phyloP scores from a whole-genome alignment of 139 green algal species.

The Closterium sp. region DNA sequence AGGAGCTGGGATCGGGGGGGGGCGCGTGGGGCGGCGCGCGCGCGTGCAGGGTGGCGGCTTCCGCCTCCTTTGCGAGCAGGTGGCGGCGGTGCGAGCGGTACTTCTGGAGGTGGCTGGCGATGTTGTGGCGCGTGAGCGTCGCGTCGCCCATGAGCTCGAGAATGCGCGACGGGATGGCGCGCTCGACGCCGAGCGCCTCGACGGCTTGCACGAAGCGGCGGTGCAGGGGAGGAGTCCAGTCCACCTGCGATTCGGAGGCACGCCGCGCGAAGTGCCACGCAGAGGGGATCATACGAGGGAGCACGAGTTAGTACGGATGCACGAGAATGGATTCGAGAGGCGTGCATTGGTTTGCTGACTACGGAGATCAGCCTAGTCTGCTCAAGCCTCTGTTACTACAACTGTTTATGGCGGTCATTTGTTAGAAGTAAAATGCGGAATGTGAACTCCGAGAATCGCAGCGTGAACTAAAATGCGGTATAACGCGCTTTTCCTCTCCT shows the following conservation, averaged over 20 bases:
- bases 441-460: too few relatives aligned
- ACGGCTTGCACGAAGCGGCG: neutral
- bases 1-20: conserved; percentile 17
- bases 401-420: too few relatives aligned
- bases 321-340: neutral
- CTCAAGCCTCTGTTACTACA: too few relatives aligned
- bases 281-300: neutral
- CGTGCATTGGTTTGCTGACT: too few relatives aligned
- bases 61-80: conserved; percentile 31
- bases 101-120: conserved; percentile 63
- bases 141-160: conserved; percentile 57
- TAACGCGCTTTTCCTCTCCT: too few relatives aligned
- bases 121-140: conserved; percentile 61
- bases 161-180: conserved; percentile 35
- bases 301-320: neutral
- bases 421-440: too few relatives aligned
- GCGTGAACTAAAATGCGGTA: too few relatives aligned
- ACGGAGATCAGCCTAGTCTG: too few relatives aligned
- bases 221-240: neutral
- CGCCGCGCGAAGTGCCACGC: neutral
- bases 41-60: conserved; percentile 40
- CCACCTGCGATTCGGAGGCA: neutral
- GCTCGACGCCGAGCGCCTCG: neutral
- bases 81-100: conserved; percentile 47
- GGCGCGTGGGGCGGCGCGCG: neutral